These are phyloP conservation scores for Tuber microsphaerosporum DNA, from an alignment of 495 filamentous ascomycete genomes.

Conservation along the genomic window DNA sequence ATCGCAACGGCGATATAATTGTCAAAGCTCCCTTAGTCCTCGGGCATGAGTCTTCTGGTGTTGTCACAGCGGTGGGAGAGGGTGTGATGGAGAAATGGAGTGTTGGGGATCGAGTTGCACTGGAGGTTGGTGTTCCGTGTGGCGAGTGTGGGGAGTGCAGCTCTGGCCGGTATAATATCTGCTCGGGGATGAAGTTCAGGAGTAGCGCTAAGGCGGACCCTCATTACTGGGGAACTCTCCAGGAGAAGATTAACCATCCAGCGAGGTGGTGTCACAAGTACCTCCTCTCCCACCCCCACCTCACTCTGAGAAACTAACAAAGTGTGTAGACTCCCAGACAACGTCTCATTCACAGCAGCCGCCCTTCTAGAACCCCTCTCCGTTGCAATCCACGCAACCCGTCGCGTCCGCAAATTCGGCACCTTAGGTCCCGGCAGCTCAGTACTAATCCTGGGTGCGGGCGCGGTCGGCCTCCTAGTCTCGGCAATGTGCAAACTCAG, in stretches of 20 bases:
- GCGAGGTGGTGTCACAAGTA: slow-evolving; percentile 68
- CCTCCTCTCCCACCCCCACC: slow-evolving; percentile 1
- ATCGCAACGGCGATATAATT: slow-evolving; percentile 74
- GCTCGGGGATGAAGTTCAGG: slow-evolving; percentile 72
- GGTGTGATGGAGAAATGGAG: slow-evolving; percentile 43
- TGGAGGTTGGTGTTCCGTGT: slow-evolving; percentile 81
- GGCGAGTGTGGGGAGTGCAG: slow-evolving; percentile 62
- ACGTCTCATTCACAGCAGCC: slow-evolving; percentile 64
- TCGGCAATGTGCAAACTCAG: slow-evolving; percentile 63
- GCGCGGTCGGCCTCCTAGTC: slow-evolving; percentile 74
- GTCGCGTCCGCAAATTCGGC: slow-evolving; percentile 49
- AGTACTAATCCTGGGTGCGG: slow-evolving; percentile 77
- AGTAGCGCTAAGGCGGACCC: slow-evolving; percentile 75
- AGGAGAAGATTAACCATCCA: slow-evolving; percentile 82
- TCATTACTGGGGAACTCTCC: slow-evolving; percentile 84
- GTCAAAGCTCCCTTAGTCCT: slow-evolving; percentile 65
- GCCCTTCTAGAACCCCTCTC: slow-evolving; percentile 79
- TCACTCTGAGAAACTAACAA: slow-evolving; percentile 26
- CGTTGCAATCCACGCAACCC: slow-evolving; percentile 76
- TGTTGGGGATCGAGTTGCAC: slow-evolving; percentile 72
- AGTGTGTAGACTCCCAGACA: slow-evolving; percentile 57
- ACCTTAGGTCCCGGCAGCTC: slow-evolving; percentile 49
- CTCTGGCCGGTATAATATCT: slow-evolving; percentile 80
- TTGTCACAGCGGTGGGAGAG: slow-evolving; percentile 51
- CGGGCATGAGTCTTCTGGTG: slow-evolving; percentile 71